Base-by-base conservation (phyloP, 345 rosid species). In the Boechera divaricarpa region DNA sequence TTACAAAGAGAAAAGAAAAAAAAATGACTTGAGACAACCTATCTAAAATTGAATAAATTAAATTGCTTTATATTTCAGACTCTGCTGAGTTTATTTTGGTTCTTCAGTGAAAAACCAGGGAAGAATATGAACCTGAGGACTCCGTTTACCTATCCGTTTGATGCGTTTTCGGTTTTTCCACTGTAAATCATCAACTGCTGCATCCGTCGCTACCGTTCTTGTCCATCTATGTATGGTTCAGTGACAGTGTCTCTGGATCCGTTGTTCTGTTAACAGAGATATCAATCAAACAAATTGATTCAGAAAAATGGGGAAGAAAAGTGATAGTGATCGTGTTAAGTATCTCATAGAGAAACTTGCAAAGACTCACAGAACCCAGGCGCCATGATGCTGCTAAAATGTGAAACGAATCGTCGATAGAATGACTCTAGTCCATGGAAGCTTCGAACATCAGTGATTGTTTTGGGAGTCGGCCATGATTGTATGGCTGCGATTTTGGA, bases 131-230 rank as follows among this genome's bases (percentile, higher is more conserved):
- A 16, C 16, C 16, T 16, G 16, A 16, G 16, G 16, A 10, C 88
- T 83, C 75, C 73, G 82, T 72, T 82, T 88, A 15, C 84, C 85
- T 45, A 72, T 80, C 97, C 16, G 84, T 81, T 90, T 80, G 77
- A 82, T 81, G 35, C 92, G 91, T 91, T 94, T 94, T 72, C 87
- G 82, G 54, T 70, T 86, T 48, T 51, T 85, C 98, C 98, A 92
- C 85, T 84, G 72, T 31, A 90, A 73, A 24, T 45, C 60, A 74
- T 73, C 87, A 33, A 58, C 10, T 2, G 29, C 47, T 12, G 70
- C 10, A 42, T 5, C 75, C 12, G 72, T 16, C 4, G 12, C 73
- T 8, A 41, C 16, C 16, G 16, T 16, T 16, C 16, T 16, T 16
- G 16, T 16, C 16, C 16, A 16, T 16, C 16, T 16, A 16, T 16